phyloP scores from a whole-genome alignment of 2,329 filamentous ascomycete species.

The Ciborinia camelliae region DNA sequence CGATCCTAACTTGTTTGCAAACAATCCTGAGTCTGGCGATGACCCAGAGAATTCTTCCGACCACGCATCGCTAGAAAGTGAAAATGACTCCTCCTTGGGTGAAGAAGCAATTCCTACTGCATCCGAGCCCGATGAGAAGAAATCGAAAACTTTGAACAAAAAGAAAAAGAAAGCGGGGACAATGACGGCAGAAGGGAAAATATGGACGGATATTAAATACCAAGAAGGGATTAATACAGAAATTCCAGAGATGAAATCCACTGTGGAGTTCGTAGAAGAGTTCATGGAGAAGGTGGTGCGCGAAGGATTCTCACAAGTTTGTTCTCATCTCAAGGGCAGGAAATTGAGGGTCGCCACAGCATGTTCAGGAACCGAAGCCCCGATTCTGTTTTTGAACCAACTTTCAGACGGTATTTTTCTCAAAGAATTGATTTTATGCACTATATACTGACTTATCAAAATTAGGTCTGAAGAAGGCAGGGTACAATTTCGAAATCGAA shows the following conservation, averaged over 20 bases:
- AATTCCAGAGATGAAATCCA: no score
- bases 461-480: not conserved
- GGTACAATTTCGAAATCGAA: slow-evolving; percentile 35
- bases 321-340: slow-evolving; percentile 39
- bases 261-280: not conserved
- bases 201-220: no score
- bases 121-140: no score
- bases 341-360: slow-evolving; percentile 62
- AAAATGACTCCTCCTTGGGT: no score
- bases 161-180: no score
- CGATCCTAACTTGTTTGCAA: no score
- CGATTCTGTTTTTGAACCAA: slow-evolving; percentile 62
- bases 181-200: no score
- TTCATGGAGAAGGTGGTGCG: not conserved
- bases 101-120: no score
- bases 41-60: not conserved
- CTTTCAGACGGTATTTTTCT: slow-evolving; percentile 46
- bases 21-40: no score
- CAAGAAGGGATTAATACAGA: no score
- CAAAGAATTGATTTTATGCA: not conserved
- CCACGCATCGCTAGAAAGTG: no score
- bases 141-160: no score
- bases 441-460: slow-evolving; percentile 15
- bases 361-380: slow-evolving; percentile 76
- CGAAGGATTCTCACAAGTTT: not conserved